Evolutionary conservation across 2,329 filamentous ascomycete species (phyloP).

Genomic region (Hypoxylon sp.): DNA sequence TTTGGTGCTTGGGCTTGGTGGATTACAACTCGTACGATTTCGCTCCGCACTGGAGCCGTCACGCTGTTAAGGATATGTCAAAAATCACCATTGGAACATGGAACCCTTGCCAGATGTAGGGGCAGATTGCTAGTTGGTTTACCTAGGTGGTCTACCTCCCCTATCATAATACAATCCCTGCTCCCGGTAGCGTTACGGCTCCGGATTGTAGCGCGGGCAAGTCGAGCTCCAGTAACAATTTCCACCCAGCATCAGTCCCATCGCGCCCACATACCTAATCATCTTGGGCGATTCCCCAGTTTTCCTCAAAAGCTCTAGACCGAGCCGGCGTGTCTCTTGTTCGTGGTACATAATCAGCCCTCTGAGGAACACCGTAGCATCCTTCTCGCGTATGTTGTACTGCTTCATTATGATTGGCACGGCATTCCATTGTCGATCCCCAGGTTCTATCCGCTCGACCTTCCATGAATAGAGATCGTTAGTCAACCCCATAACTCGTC

Average conservation of each 20-base stretch:
- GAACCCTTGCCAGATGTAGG: too few relatives aligned
- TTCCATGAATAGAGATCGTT: constrained; percentile 12
- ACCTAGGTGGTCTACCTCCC: too few relatives aligned
- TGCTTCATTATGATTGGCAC: constrained; percentile 18
- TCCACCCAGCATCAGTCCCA: constrained; percentile 11
- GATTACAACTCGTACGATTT: too few relatives aligned
- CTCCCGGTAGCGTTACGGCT: too few relatives aligned
- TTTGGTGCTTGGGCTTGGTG: too few relatives aligned
- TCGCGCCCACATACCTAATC: constrained; percentile 10
- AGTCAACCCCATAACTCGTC: constrained; percentile 11
- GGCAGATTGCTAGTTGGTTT: too few relatives aligned
- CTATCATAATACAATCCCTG: too few relatives aligned
- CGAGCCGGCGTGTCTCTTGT: constrained; percentile 7
- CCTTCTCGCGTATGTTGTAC: constrained; percentile 7
- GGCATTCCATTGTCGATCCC: constrained; percentile 16
- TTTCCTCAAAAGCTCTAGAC: constrained; percentile 7
- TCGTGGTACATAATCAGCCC: constrained; percentile 13
- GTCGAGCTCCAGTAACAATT: constrained; percentile 15
- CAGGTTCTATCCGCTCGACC: constrained; percentile 15
- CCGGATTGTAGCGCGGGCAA: constrained; percentile 14
- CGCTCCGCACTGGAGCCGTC: too few relatives aligned
- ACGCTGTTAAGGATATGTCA: too few relatives aligned
- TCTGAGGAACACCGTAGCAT: constrained; percentile 12
- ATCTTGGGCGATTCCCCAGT: constrained; percentile 3
- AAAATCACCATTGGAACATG: too few relatives aligned